These are phyloP conservation scores for Phytopythium helicoides DNA, from an alignment of 352 stramenopile species.

Conservation along the genomic window DNA sequence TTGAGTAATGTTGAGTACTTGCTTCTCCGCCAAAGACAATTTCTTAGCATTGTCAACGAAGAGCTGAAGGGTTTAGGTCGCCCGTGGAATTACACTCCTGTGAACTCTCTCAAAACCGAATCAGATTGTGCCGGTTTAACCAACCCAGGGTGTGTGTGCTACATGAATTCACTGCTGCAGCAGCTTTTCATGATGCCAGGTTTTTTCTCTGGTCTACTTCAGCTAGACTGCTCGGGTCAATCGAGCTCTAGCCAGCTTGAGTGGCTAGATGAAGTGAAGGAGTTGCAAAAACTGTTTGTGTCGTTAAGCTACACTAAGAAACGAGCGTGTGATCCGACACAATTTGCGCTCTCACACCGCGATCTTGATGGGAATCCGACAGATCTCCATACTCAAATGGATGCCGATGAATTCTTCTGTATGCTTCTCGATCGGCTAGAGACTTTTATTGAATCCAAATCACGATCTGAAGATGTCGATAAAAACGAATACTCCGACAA, in stretches of 20 bases:
- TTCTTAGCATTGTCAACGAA: constrained; percentile 24
- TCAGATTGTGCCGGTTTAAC: constrained; percentile 82
- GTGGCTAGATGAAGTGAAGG: constrained; percentile 49
- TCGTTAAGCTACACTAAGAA: constrained; percentile 41
- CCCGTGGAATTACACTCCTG: constrained; percentile 59
- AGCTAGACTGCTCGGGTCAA: constrained; percentile 21
- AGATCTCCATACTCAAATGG: constrained; percentile 76
- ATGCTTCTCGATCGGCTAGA: constrained; percentile 73
- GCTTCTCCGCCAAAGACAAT: constrained; percentile 15
- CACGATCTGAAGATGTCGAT: neutral
- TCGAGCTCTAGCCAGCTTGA: neutral
- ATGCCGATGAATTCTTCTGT: constrained; percentile 83
- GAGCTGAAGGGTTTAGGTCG: constrained; percentile 30
- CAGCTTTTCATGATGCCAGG: constrained; percentile 89
- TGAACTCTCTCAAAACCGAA: constrained; percentile 36
- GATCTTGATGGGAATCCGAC: constrained; percentile 75
- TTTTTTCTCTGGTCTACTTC: constrained; percentile 56
- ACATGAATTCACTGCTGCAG: constrained; percentile 99
- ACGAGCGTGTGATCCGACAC: constrained; percentile 52
- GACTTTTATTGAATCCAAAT: constrained; percentile 31
- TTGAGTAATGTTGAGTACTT: constrained; percentile 4
- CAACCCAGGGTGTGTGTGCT: constrained; percentile 99
- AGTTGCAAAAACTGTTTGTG: constrained; percentile 75
- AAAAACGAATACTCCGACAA: no score
- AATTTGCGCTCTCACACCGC: constrained; percentile 64